A percentile compares a stretch with the other conserved stretches of the same genome.
phyloP scores from a whole-genome alignment of 768 basidiomycete species.

The Fistulinella prunicolor region DNA sequence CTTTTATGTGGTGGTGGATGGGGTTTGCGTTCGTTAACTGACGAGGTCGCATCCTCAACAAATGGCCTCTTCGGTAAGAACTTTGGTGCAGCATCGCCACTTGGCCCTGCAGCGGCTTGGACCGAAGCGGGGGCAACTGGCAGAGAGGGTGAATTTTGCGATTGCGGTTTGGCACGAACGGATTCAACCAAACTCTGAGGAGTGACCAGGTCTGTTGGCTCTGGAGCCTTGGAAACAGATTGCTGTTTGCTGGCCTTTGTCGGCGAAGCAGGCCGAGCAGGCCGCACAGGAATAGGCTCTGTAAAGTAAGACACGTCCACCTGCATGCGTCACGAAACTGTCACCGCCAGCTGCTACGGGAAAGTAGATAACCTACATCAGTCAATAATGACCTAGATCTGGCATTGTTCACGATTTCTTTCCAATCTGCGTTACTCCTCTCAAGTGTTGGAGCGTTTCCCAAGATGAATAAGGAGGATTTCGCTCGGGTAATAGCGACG shows the following conservation, averaged over 20 bases:
- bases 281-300: slow-evolving; percentile 16
- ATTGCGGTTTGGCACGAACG: slow-evolving; percentile 23
- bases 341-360: not conserved
- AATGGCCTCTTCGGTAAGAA: slow-evolving; percentile 21
- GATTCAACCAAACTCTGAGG: slow-evolving; percentile 36
- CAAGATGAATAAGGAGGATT: slow-evolving; percentile 89
- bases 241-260: slow-evolving; percentile 24
- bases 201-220: slow-evolving; percentile 38
- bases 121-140: not conserved
- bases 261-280: slow-evolving; percentile 20
- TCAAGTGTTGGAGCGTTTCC: slow-evolving; percentile 90
- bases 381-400: slow-evolving; percentile 57
- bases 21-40: slow-evolving; percentile 20
- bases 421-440: slow-evolving; percentile 80
- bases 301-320: slow-evolving; percentile 41
- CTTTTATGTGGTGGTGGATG: slow-evolving; percentile 31
- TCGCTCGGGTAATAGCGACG: slow-evolving; percentile 96
- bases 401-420: slow-evolving; percentile 73
- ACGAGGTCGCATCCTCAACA: slow-evolving; percentile 16
- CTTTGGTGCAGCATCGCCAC: slow-evolving; percentile 9
- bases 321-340: slow-evolving; percentile 12
- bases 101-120: slow-evolving; percentile 1
- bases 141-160: slow-evolving; percentile 8
- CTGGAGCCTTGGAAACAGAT: slow-evolving; percentile 9
- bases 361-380: slow-evolving; percentile 43